These are phyloP conservation scores for Delonix regia DNA, from an alignment of 306 rosid species.

Conservation along the genomic window DNA sequence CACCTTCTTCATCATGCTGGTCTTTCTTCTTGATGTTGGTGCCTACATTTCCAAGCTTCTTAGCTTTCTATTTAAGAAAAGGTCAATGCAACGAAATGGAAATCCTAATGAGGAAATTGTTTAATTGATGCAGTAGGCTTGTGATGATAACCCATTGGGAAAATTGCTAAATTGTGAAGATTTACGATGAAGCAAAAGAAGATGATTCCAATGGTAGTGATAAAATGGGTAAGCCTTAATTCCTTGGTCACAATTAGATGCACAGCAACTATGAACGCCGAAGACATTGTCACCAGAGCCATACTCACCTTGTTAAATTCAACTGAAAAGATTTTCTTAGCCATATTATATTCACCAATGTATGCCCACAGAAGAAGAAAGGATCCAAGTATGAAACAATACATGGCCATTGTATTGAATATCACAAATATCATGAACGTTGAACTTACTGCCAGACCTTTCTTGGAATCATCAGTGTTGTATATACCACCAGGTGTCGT, in stretches of 20 bases:
- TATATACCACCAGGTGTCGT: neutral
- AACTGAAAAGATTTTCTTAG: neutral
- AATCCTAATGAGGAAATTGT: too few species aligned
- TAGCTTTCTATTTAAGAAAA: too few species aligned
- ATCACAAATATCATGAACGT: neutral
- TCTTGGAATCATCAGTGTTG: neutral
- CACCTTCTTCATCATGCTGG: too few species aligned
- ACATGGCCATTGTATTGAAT: neutral
- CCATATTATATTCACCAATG: neutral
- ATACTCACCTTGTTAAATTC: neutral
- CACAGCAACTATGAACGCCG: conserved; percentile 24
- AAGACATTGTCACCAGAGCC: neutral
- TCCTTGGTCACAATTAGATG: conserved; percentile 3
- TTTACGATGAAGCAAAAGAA: too few species aligned
- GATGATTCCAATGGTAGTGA: too few species aligned
- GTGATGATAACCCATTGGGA: too few species aligned
- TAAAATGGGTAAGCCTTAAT: too few species aligned
- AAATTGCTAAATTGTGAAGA: too few species aligned
- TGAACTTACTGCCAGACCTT: neutral
- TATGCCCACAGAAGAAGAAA: neutral
- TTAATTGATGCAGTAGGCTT: too few species aligned
- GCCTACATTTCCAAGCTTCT: too few species aligned
- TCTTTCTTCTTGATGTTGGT: too few species aligned
- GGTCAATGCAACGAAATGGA: too few species aligned
- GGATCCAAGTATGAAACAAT: neutral